phyloP scores from a whole-genome alignment of 1,284 basidiomycete species.

The Ganoderma meredithae region DNA sequence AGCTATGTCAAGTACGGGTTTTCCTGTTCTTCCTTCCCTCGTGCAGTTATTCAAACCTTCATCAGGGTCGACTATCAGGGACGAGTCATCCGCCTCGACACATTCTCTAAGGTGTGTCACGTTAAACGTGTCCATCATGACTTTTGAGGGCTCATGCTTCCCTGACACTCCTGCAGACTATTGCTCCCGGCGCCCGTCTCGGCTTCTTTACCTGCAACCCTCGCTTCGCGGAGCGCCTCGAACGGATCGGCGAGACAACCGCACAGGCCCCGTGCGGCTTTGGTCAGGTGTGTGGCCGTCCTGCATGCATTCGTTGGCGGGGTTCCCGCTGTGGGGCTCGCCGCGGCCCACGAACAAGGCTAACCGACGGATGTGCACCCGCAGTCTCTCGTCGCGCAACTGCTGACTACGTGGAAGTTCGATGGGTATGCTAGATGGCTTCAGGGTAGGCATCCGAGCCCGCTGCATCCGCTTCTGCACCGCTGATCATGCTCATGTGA shows the following conservation, averaged over 20 bases:
- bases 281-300: constrained; percentile 53
- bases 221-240: constrained; percentile 76
- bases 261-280: constrained; percentile 82
- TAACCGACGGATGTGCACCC: constrained; percentile 6
- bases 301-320: not conserved
- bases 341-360: not conserved
- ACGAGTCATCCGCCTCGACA: constrained; percentile 80
- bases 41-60: constrained; percentile 6
- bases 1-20: constrained; percentile 66
- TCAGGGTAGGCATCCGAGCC: constrained; percentile 48
- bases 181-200: constrained; percentile 79
- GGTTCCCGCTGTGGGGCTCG: not conserved
- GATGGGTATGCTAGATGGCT: constrained; percentile 84
- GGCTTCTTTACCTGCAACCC: constrained; percentile 84
- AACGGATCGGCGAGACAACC: constrained; percentile 75
- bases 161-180: constrained; percentile 49
- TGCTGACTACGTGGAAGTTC: constrained; percentile 72
- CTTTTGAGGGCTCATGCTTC: not conserved
- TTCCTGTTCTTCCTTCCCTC: constrained; percentile 1
- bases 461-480: constrained; percentile 27
- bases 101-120: constrained; percentile 75
- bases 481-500: constrained; percentile 1
- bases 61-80: constrained; percentile 75
- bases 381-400: constrained; percentile 65
- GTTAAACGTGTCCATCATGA: not conserved